Conservation (phyloP, 2,329 filamentous ascomycete genomes). For the Ramularia collo-cygni region DNA sequence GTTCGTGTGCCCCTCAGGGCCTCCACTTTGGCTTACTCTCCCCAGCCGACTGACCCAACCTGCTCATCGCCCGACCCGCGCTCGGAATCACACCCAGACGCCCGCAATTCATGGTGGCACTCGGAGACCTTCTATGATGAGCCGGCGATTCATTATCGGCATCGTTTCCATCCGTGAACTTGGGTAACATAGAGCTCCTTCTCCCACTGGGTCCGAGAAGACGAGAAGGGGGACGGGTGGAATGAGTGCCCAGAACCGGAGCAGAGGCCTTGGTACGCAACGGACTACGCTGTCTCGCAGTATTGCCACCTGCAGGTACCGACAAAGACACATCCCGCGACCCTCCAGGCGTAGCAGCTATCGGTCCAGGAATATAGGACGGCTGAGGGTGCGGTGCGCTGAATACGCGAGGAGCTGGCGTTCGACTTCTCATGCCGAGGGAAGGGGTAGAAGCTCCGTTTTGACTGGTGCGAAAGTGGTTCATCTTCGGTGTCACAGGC, state of each 20-base stretch:
- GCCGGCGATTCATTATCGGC: slow-evolving; percentile 23
- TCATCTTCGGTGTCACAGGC: slow-evolving; percentile 25
- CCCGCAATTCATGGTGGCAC: slow-evolving; percentile 5
- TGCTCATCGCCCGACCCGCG: slow-evolving; percentile 12
- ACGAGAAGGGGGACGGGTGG: background rate
- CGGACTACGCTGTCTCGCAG: slow-evolving; percentile 6
- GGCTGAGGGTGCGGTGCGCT: slow-evolving; percentile 12
- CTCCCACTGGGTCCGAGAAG: slow-evolving; percentile 10
- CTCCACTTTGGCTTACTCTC: slow-evolving; percentile 19
- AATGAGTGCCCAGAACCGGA: slow-evolving; percentile 11
- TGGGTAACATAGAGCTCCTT: slow-evolving; percentile 20
- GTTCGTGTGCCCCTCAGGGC: background rate
- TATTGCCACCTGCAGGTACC: slow-evolving; percentile 13
- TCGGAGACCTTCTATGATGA: slow-evolving; percentile 10
- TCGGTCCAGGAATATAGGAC: slow-evolving; percentile 17
- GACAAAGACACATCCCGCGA: slow-evolving; percentile 21
- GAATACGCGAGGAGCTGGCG: slow-evolving; percentile 6
- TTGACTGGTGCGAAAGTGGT: slow-evolving; percentile 20
- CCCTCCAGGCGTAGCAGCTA: slow-evolving; percentile 7
- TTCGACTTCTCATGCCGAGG: slow-evolving; percentile 4
- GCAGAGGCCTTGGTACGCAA: slow-evolving; percentile 15
- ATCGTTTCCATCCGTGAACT: slow-evolving; percentile 22
- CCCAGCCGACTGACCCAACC: slow-evolving; percentile 8
- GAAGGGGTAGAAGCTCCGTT: slow-evolving; percentile 9
- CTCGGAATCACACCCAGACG: slow-evolving; percentile 14